A percentile compares a stretch with the other conserved stretches of the same genome.
Evolutionary conservation across 176 grass and related monocot species (phyloP).

Genomic region (Melocanna baccifera): DNA sequence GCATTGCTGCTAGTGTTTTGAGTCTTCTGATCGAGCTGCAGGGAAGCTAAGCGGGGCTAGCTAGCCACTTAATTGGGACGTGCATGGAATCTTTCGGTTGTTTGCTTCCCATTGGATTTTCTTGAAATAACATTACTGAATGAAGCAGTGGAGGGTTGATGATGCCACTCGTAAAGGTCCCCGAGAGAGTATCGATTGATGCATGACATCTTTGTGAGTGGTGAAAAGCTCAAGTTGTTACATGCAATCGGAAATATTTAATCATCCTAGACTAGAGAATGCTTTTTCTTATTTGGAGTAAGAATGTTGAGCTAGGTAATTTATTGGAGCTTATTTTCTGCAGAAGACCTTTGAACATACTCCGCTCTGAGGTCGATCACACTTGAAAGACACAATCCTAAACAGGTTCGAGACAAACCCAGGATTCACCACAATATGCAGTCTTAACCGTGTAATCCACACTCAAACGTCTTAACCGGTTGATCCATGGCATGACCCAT

Average conservation of each 20-base stretch:
- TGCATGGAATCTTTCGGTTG: constrained; percentile 62
- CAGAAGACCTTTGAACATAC: neutral
- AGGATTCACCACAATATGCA: neutral
- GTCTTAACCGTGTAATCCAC: neutral
- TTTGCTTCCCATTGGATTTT: constrained; percentile 51
- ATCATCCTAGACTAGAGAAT: neutral
- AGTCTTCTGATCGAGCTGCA: constrained; percentile 21
- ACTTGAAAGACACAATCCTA: neutral
- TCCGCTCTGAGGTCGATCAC: neutral
- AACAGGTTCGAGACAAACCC: neutral
- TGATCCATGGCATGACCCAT: neutral
- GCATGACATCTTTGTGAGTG: constrained; percentile 11
- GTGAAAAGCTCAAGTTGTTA: neutral
- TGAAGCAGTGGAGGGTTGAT: constrained; percentile 13
- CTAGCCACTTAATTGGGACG: constrained; percentile 17
- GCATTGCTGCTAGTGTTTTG: neutral
- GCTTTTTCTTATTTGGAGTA: neutral
- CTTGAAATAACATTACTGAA: constrained; percentile 3
- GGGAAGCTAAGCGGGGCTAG: neutral
- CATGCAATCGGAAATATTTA: constrained; percentile 11
- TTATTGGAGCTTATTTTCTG: neutral
- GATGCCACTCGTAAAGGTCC: constrained; percentile 41
- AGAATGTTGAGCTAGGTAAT: neutral
- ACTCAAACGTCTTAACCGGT: neutral
- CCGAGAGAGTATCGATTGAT: neutral